Percentiles rank a stretch among this genome's conserved stretches.
Evolutionary conservation across 495 filamentous ascomycete genomes (phyloP).

Genomic region (Xylaria bambusicola): DNA sequence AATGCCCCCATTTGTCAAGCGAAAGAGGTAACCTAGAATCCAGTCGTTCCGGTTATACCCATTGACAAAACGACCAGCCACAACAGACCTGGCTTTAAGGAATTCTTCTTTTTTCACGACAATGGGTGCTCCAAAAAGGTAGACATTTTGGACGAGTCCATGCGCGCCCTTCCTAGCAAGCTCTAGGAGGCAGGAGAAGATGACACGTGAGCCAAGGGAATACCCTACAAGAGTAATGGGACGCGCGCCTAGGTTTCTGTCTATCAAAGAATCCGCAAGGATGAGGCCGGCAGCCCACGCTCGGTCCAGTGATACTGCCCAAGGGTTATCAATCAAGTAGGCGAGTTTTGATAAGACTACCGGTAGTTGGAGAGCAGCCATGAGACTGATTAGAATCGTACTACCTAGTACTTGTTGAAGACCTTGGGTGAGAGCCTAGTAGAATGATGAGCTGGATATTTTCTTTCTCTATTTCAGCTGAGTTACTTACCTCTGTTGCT

Average conservation of each 20-base stretch:
- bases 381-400: slow-evolving; percentile 83
- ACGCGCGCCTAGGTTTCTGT: slow-evolving; percentile 85
- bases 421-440: slow-evolving; percentile 92
- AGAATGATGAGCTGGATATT: slow-evolving; percentile 1
- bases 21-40: slow-evolving; percentile 97
- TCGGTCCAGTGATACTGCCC: slow-evolving; percentile 90
- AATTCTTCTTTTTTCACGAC: slow-evolving; percentile 95
- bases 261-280: slow-evolving; percentile 89
- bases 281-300: slow-evolving; percentile 89
- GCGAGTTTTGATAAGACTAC: slow-evolving; percentile 91
- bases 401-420: slow-evolving; percentile 93
- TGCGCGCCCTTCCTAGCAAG: slow-evolving; percentile 84
- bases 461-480: slow-evolving; percentile 5
- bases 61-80: slow-evolving; percentile 90
- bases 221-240: slow-evolving; percentile 97
- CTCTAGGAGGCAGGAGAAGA: slow-evolving; percentile 89
- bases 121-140: slow-evolving; percentile 87
- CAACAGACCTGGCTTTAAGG: slow-evolving; percentile 72
- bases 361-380: slow-evolving; percentile 92
- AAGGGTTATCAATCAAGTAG: slow-evolving; percentile 98
- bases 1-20: slow-evolving; percentile 89
- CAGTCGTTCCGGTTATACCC: slow-evolving; percentile 94
- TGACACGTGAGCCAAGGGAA: slow-evolving; percentile 88
- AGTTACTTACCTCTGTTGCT: slow-evolving; percentile 81
- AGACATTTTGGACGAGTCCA: slow-evolving; percentile 93